Evolutionary conservation across 495 filamentous ascomycete species (phyloP), one percentile per base, ranked within the genome.

Genomic region (Tricharina praecox): DNA sequence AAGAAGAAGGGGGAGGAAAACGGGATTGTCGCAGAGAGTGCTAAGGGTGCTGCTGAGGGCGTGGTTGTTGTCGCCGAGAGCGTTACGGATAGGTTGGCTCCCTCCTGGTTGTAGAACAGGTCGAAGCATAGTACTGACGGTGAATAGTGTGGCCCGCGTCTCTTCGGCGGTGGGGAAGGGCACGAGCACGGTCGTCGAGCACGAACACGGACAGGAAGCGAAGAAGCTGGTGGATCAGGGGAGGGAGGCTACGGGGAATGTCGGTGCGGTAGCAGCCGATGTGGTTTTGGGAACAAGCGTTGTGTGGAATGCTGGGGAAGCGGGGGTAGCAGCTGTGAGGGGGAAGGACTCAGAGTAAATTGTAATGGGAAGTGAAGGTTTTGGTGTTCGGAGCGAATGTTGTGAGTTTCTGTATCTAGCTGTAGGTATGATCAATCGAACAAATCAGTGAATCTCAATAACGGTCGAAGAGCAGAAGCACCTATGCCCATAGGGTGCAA

Each of bases 301-400:
- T 4, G 47, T 53, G n/a, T 53, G 43, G 53, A 47, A 53, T 15
- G 47, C 43, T 18, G 47, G 53, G 5, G 50, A 53, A 33, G 53
- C 50, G 15, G 49, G 46, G 2, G 34, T 48, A 2, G 53, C 39
- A 18, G 55, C 37, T 4, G 53, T 36, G 16, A 58, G 41, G 32
- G 53, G 30, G 24, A 42, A 19, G 38, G 38, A 42, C 28, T 32
- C n/a, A n/a, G n/a, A n/a, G n/a, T n/a, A n/a, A n/a, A n/a, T n/a
- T n/a, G n/a, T n/a, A n/a, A n/a, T n/a, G n/a, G n/a, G n/a, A n/a
- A n/a, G n/a, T n/a, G n/a, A n/a, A n/a, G n/a, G n/a, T n/a, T n/a
- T n/a, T n/a, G n/a, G n/a, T n/a, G n/a, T n/a, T n/a, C n/a, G n/a
- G n/a, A n/a, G n/a, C n/a, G n/a, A n/a, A n/a, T n/a, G n/a, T n/a